Conservation (phyloP, 2,329 filamentous ascomycete species). For the Penicillium sp. region DNA sequence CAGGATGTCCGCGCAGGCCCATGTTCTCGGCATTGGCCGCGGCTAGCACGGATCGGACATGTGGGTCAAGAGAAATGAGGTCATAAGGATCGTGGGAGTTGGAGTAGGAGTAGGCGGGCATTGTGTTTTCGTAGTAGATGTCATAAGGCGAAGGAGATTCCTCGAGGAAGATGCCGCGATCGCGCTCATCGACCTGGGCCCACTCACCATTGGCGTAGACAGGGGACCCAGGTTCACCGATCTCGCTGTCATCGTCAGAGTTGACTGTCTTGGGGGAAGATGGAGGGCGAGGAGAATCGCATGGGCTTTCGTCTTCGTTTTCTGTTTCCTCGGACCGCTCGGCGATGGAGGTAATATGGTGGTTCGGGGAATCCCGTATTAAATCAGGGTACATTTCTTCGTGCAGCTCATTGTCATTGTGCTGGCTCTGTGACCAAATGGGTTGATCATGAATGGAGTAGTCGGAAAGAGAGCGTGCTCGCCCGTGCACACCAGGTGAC, state of each 20-base stretch:
- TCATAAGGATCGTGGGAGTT: conserved; percentile 19
- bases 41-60: conserved; percentile 25
- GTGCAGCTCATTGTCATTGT: conserved; percentile 4
- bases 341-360: conserved; percentile 28
- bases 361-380: conserved; percentile 20
- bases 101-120: conserved; percentile 4
- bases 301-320: conserved; percentile 6
- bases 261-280: conserved; percentile 20
- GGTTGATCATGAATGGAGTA: conserved; percentile 17
- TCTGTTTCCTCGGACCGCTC: conserved; percentile 23
- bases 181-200: conserved; percentile 25
- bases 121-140: conserved; percentile 17
- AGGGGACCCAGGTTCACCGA: conserved; percentile 33
- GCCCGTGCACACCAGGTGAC: conserved; percentile 18
- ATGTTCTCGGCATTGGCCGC: conserved; percentile 26
- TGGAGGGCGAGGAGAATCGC: conserved; percentile 8
- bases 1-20: conserved; percentile 20
- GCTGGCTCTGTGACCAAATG: conserved; percentile 9
- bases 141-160: conserved; percentile 9
- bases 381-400: conserved; percentile 20
- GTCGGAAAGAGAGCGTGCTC: conserved; percentile 21
- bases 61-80: conserved; percentile 21
- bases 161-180: conserved; percentile 23
- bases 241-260: conserved; percentile 27
- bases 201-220: conserved; percentile 27